Evolutionary conservation across 495 filamentous ascomycete species (phyloP).

Genomic region (Geopyxis carbonaria): DNA sequence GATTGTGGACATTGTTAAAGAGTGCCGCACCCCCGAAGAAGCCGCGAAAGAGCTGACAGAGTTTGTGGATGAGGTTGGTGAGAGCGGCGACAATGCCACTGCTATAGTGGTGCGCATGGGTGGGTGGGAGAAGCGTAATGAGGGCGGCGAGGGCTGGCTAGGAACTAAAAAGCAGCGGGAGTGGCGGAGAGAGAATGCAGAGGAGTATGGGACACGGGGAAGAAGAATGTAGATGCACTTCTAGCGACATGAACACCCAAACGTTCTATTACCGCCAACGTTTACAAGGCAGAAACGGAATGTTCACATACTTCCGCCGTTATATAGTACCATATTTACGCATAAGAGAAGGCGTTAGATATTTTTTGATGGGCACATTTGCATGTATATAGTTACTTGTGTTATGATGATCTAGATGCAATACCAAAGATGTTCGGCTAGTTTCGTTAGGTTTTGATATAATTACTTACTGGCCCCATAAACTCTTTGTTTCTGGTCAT

Average conservation of each 20-base stretch:
- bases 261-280: too few species aligned
- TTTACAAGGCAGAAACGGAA: too few species aligned
- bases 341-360: too few species aligned
- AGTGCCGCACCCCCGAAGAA: constrained; percentile 76
- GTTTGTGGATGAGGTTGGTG: constrained; percentile 71
- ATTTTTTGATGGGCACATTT: too few species aligned
- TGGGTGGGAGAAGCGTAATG: constrained; percentile 71
- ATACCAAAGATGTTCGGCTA: too few species aligned
- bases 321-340: too few species aligned
- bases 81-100: constrained; percentile 86
- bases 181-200: constrained; percentile 66
- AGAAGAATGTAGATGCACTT: constrained; percentile 33
- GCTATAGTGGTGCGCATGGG: constrained; percentile 78
- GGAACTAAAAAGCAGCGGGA: constrained; percentile 81
- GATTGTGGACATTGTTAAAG: constrained; percentile 88
- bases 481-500: too few species aligned
- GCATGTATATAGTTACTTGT: too few species aligned
- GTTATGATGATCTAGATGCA: too few species aligned
- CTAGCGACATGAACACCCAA: neutral
- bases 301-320: too few species aligned
- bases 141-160: constrained; percentile 67
- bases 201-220: constrained; percentile 54
- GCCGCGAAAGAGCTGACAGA: constrained; percentile 59
- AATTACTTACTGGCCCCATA: too few species aligned
- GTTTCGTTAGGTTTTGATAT: too few species aligned